Conservation (phyloP, 306 rosid species). For the Lagenaria siceraria region DNA sequence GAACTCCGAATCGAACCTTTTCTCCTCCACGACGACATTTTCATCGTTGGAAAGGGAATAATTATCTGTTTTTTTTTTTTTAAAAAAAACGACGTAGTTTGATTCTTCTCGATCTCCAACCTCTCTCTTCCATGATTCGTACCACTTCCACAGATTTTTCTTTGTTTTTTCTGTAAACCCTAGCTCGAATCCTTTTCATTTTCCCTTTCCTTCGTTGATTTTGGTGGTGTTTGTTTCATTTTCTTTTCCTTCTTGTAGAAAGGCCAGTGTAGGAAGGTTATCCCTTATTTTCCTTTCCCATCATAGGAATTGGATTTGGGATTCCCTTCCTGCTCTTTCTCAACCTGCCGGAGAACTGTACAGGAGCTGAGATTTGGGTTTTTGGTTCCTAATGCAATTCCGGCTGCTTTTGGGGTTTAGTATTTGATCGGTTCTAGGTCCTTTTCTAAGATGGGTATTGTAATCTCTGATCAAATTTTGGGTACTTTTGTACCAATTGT, state of each 20-base stretch:
- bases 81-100: neutral
- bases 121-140: slow-evolving; percentile 10
- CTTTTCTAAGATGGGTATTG: slow-evolving; percentile 43
- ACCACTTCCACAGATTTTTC: neutral
- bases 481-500: slow-evolving; percentile 79
- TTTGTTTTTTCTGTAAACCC: slow-evolving; percentile 9
- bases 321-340: neutral
- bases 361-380: neutral
- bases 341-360: neutral
- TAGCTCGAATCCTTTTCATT: neutral
- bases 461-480: slow-evolving; percentile 71
- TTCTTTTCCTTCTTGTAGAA: neutral
- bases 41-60: neutral
- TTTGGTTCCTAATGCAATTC: neutral
- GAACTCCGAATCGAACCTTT: neutral
- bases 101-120: slow-evolving; percentile 1
- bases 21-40: neutral
- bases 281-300: neutral
- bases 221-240: neutral
- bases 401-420: neutral
- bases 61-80: neutral
- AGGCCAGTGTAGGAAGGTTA: neutral
- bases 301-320: slow-evolving; percentile 7
- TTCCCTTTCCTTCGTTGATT: neutral
- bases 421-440: slow-evolving; percentile 2